Evolutionary conservation across 2,329 filamentous ascomycete species (phyloP).

Genomic region (Fusarium albosuccineum): DNA sequence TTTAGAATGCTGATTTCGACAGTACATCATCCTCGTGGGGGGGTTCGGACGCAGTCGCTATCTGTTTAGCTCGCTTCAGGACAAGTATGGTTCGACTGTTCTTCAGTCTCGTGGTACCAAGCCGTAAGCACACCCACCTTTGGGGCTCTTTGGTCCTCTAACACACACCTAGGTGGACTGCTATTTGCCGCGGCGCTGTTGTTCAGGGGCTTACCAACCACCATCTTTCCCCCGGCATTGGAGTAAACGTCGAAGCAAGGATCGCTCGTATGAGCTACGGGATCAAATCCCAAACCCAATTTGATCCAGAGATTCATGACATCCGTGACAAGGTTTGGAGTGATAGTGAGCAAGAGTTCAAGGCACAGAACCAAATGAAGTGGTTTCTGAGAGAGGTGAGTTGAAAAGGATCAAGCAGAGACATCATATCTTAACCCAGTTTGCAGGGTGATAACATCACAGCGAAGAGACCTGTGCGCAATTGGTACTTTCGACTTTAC

Average conservation of each 20-base stretch:
- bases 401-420: no score
- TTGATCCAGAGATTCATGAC: no score
- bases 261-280: slow-evolving; percentile 50
- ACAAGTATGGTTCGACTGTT: slow-evolving; percentile 27
- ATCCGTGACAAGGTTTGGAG: no score
- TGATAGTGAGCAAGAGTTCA: no score
- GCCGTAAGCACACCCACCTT: slow-evolving; percentile 49
- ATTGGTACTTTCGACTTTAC: no score
- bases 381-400: no score
- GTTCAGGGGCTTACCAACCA: slow-evolving; percentile 36
- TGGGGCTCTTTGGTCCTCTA: no score
- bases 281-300: no score
- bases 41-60: slow-evolving; percentile 54
- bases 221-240: neutral
- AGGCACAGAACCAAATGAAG: slow-evolving; percentile 32
- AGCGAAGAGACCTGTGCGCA: no score
- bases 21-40: slow-evolving; percentile 57
- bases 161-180: slow-evolving; percentile 48
- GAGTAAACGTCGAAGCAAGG: slow-evolving; percentile 34
- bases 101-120: slow-evolving; percentile 48
- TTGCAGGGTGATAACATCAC: no score
- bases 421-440: no score
- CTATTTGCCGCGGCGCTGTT: slow-evolving; percentile 52
- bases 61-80: slow-evolving; percentile 41
- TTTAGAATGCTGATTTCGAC: no score